Evolutionary conservation across 2,329 filamentous ascomycete species (phyloP).

Genomic region (Hypoxylon sp.): DNA sequence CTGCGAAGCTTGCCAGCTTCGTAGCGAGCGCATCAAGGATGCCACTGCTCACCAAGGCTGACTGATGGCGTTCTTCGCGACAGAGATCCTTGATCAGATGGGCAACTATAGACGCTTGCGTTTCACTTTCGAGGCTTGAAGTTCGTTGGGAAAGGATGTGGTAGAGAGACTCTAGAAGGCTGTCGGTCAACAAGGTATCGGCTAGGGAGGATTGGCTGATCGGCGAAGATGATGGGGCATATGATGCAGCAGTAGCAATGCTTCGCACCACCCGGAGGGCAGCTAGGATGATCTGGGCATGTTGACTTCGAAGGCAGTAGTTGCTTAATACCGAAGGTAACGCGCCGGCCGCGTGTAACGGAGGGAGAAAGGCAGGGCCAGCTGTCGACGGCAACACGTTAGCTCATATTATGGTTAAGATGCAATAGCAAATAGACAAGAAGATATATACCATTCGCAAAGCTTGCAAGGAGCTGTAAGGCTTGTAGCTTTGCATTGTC

Average conservation of each 20-base stretch:
- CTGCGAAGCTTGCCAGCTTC: constrained; percentile 77
- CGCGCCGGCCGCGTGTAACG: constrained; percentile 75
- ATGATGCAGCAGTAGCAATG: constrained; percentile 73
- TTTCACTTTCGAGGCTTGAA: constrained; percentile 64
- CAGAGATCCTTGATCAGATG: constrained; percentile 71
- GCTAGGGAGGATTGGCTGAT: constrained; percentile 66
- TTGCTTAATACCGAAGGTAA: constrained; percentile 78
- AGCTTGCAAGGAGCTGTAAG: constrained; percentile 85
- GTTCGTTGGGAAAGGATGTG: constrained; percentile 73
- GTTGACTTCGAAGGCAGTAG: constrained; percentile 73
- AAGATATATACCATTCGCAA: constrained; percentile 78
- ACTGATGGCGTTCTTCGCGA: constrained; percentile 76
- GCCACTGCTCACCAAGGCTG: constrained; percentile 76
- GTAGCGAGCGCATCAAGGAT: constrained; percentile 83
- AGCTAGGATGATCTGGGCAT: constrained; percentile 75
- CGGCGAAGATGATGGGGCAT: constrained; percentile 65
- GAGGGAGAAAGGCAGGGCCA: constrained; percentile 81
- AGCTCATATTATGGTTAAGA: constrained; percentile 25
- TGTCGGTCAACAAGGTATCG: constrained; percentile 72
- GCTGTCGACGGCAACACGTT: constrained; percentile 62
- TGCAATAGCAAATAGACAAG: background rate
- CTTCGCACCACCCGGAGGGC: constrained; percentile 80
- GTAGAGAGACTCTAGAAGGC: constrained; percentile 72
- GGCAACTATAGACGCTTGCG: constrained; percentile 72
- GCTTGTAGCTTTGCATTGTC: constrained; percentile 80